Conservation (phyloP, 129 eudicot species). For the Cynara cardunculus region DNA sequence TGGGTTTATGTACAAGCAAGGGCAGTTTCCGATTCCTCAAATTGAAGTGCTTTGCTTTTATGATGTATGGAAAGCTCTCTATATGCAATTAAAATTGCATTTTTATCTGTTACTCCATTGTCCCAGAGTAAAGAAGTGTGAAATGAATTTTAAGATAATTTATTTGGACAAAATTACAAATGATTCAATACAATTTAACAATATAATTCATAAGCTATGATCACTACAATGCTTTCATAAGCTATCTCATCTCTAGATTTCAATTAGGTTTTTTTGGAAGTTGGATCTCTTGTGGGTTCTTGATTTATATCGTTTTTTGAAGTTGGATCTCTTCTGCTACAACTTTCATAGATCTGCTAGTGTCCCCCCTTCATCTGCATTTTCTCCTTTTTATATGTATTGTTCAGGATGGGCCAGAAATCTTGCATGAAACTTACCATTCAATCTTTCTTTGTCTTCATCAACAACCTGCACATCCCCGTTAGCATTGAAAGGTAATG, state of each 20-base stretch:
- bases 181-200: not conserved
- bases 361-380: too few relatives aligned
- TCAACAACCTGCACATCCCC: slow-evolving; percentile 57
- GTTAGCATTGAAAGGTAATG: not conserved
- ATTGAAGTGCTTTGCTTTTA: not conserved
- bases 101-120: not conserved
- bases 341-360: too few relatives aligned
- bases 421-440: slow-evolving; percentile 56
- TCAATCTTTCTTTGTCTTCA: slow-evolving; percentile 81
- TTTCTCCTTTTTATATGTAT: too few relatives aligned
- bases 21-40: not conserved
- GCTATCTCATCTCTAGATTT: too few relatives aligned
- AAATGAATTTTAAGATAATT: not conserved
- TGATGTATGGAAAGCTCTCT: not conserved
- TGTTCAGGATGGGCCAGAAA: too few relatives aligned
- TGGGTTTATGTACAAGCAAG: not conserved
- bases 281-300: too few relatives aligned
- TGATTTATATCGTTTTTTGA: too few relatives aligned
- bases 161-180: not conserved
- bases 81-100: not conserved
- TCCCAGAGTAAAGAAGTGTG: not conserved
- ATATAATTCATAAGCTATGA: too few relatives aligned
- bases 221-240: too few relatives aligned
- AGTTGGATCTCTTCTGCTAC: too few relatives aligned
- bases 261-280: too few relatives aligned